Evolutionary conservation across 2,329 filamentous ascomycete genomes (phyloP).

Genomic region (Furcasterigmium sp.): DNA sequence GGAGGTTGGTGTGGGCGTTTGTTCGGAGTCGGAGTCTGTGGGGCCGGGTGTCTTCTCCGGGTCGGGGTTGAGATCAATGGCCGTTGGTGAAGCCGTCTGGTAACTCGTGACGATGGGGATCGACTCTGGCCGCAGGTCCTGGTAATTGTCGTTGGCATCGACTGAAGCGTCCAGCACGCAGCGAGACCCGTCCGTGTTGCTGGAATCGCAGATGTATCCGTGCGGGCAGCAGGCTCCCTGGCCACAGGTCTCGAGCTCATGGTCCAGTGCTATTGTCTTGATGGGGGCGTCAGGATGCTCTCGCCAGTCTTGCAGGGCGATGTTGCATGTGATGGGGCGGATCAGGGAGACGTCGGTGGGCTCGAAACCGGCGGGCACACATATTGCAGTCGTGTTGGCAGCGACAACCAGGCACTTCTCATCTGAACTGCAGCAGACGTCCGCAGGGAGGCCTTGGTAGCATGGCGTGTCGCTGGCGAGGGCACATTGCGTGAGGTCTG

Average conservation of each 20-base stretch:
- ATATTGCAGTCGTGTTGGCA: slow-evolving; percentile 59
- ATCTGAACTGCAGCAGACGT: slow-evolving; percentile 60
- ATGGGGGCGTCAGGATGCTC: slow-evolving; percentile 52
- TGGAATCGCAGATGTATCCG: slow-evolving; percentile 56
- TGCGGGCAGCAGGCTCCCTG: slow-evolving; percentile 62
- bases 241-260: slow-evolving; percentile 54
- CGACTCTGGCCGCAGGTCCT: slow-evolving; percentile 11
- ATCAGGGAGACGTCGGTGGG: slow-evolving; percentile 48
- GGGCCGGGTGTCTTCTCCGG: not conserved
- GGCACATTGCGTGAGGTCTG: slow-evolving; percentile 4
- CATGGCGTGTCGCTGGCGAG: slow-evolving; percentile 6
- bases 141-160: not conserved
- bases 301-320: slow-evolving; percentile 54
- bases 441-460: slow-evolving; percentile 40
- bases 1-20: not conserved
- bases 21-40: not conserved
- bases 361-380: slow-evolving; percentile 54
- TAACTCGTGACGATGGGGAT: slow-evolving; percentile 30
- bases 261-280: slow-evolving; percentile 61
- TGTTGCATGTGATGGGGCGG: slow-evolving; percentile 59
- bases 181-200: slow-evolving; percentile 11
- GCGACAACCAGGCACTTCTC: slow-evolving; percentile 57
- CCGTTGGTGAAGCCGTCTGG: not conserved
- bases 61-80: not conserved
- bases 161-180: slow-evolving; percentile 43